phyloP scores from a whole-genome alignment of 2,329 filamentous ascomycete genomes.

The Cladophialophora chaetospira region DNA sequence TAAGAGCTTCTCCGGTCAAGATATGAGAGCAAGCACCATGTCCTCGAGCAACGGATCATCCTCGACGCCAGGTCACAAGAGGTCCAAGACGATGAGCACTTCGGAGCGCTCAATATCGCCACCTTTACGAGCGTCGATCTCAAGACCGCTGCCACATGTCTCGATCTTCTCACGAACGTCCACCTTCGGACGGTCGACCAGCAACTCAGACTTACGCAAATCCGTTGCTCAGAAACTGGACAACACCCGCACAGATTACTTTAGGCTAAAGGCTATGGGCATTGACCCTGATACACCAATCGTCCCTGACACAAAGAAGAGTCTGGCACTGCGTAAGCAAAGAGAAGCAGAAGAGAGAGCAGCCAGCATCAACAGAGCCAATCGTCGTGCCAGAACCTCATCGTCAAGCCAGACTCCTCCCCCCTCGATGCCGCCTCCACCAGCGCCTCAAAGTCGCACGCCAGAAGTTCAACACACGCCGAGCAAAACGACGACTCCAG shows the following conservation, averaged over 20 bases:
- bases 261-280: constrained; percentile 53
- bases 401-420: constrained; percentile 8
- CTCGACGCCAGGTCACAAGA: constrained; percentile 27
- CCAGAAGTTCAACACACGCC: not conserved
- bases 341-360: constrained; percentile 29
- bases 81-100: constrained; percentile 31
- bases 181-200: constrained; percentile 26
- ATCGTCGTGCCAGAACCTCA: constrained; percentile 3
- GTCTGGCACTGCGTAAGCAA: constrained; percentile 21
- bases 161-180: constrained; percentile 23
- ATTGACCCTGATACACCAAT: constrained; percentile 42
- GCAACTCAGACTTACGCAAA: constrained; percentile 28
- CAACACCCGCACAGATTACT: constrained; percentile 54
- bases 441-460: not conserved
- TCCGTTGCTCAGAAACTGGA: constrained; percentile 37
- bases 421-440: not conserved
- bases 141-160: constrained; percentile 6
- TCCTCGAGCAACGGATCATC: constrained; percentile 9
- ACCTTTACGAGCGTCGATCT: constrained; percentile 8
- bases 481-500: not conserved
- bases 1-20: constrained; percentile 64
- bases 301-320: constrained; percentile 31
- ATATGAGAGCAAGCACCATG: constrained; percentile 70
- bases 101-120: constrained; percentile 10
- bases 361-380: constrained; percentile 17